Conservation (phyloP, 371 early-diverging fungal species). For the Batkoa obscura region DNA sequence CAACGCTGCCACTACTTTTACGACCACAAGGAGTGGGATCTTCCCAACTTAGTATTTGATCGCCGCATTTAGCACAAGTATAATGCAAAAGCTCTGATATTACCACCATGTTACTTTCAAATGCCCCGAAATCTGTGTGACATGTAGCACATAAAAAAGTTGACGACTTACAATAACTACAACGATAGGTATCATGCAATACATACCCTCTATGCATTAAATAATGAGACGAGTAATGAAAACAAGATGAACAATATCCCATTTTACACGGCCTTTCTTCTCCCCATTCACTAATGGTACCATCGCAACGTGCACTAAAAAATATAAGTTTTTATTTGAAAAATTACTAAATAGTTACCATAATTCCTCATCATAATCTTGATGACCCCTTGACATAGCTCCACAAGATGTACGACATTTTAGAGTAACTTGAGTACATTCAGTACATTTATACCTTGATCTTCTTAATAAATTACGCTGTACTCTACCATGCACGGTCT, state of each 20-base stretch:
- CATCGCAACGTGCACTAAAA: not conserved
- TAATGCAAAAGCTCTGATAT: not conserved
- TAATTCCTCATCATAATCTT: constrained; percentile 1
- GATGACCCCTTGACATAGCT: constrained; percentile 1
- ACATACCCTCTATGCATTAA: not conserved
- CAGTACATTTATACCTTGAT: not conserved
- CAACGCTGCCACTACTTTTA: not conserved
- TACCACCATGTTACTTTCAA: not conserved
- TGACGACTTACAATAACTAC: not conserved
- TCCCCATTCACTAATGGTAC: not conserved
- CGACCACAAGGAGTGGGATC: not conserved
- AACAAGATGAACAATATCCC: not conserved
- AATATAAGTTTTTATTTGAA: too few species aligned
- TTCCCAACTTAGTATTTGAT: not conserved
- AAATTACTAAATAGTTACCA: not conserved
- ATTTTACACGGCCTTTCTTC: not conserved
- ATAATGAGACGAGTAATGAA: not conserved
- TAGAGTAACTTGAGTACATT: not conserved
- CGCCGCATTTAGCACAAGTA: not conserved
- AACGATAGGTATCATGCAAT: not conserved
- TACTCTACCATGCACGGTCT: not conserved
- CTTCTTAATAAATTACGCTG: not conserved
- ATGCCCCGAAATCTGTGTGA: not conserved
- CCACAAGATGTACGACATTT: not conserved
- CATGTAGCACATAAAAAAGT: constrained; percentile 1